A percentile compares a stretch with the other conserved stretches of the same genome.
These are phyloP conservation scores for Piromyces finnis DNA, from an alignment of 192 early-diverging fungal species.

Conservation along the genomic window DNA sequence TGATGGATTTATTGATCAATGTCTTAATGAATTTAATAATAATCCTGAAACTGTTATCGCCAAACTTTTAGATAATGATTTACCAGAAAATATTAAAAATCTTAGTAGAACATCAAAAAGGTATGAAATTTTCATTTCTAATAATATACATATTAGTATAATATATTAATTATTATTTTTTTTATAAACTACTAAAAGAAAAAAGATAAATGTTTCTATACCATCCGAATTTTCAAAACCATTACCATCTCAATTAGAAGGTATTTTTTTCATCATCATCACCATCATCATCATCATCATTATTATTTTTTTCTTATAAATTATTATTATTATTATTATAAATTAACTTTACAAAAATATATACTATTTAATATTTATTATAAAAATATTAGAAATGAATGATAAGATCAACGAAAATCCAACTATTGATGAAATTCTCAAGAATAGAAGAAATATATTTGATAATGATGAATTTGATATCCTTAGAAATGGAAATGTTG, in stretches of 20 bases:
- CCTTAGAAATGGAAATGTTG: conserved; percentile 37
- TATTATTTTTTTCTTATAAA: too few relatives aligned
- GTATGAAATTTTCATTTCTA: not conserved
- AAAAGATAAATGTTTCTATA: not conserved
- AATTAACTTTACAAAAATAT: too few relatives aligned
- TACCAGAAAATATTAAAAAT: conserved; percentile 42
- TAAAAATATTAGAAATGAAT: not conserved
- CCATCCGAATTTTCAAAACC: not conserved
- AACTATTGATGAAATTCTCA: conserved; percentile 18
- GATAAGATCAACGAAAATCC: conserved; percentile 4
- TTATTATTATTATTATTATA: too few relatives aligned
- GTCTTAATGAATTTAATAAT: not conserved
- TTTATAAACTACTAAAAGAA: not conserved
- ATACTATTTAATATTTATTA: too few relatives aligned
- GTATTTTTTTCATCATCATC: not conserved
- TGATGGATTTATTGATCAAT: conserved; percentile 63
- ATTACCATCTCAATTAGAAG: not conserved
- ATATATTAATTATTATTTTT: too few relatives aligned
- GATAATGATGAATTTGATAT: conserved; percentile 92
- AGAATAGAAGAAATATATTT: conserved; percentile 58
- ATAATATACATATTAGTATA: not conserved
- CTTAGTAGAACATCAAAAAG: conserved; percentile 43
- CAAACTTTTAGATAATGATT: conserved; percentile 37
- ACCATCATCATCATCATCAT: too few relatives aligned
- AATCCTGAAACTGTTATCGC: conserved; percentile 2